phyloP scores from a whole-genome alignment of 2,329 filamentous ascomycete genomes.

The Salinomyces thailandicus region DNA sequence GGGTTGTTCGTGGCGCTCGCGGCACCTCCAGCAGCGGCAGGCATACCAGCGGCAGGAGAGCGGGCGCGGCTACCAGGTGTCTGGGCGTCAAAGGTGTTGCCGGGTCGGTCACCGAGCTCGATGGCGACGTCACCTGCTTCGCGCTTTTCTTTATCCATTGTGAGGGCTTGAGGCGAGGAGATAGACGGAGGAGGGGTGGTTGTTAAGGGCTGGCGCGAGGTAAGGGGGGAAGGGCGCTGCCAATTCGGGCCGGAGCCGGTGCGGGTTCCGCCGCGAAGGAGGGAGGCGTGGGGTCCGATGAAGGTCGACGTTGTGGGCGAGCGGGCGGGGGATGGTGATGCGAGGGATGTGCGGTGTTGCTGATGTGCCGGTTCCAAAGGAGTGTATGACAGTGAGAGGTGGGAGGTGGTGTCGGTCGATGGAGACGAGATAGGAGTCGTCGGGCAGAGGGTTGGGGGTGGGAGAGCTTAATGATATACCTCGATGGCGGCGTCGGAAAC shows the following conservation, averaged over 20 bases:
- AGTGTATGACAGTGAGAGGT: too few species aligned
- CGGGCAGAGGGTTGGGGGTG: too few species aligned
- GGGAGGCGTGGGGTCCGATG: slow-evolving; percentile 20
- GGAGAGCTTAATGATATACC: too few species aligned
- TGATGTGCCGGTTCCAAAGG: too few species aligned
- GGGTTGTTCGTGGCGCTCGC: slow-evolving; percentile 51
- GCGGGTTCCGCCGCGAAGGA: slow-evolving; percentile 15
- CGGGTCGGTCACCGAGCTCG: slow-evolving; percentile 54
- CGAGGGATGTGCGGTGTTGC: too few species aligned
- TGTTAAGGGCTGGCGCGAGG: slow-evolving; percentile 1
- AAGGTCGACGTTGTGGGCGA: slow-evolving; percentile 21
- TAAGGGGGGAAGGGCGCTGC: slow-evolving; percentile 13
- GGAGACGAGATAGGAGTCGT: too few species aligned
- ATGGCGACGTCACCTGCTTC: slow-evolving; percentile 55
- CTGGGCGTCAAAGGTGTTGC: slow-evolving; percentile 36
- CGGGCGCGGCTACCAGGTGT: slow-evolving; percentile 8
- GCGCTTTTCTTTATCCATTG: slow-evolving; percentile 71
- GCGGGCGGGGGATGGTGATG: background rate
- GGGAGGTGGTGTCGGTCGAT: too few species aligned
- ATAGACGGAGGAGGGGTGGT: slow-evolving; percentile 5
- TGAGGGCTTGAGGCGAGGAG: slow-evolving; percentile 5
- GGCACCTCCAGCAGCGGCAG: slow-evolving; percentile 9
- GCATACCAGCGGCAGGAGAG: slow-evolving; percentile 37
- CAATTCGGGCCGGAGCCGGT: too few species aligned
- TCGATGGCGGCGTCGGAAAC: too few species aligned